Conservation (phyloP, 225 moss, liverwort and hornwort species). For the Polytrichum formosum region DNA sequence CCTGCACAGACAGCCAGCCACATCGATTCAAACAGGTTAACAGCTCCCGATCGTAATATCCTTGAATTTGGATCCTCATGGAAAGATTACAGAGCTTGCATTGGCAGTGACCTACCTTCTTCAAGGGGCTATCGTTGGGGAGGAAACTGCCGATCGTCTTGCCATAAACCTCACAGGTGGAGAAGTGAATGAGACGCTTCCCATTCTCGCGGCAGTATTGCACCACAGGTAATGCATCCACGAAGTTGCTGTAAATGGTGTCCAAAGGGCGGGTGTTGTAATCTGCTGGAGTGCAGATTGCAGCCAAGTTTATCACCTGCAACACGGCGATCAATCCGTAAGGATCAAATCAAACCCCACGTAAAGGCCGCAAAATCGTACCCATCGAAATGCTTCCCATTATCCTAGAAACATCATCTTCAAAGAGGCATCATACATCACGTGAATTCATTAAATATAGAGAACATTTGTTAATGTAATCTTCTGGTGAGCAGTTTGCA, state of each 20-base stretch:
- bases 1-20: slow-evolving; percentile 4
- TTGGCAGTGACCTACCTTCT: slow-evolving; percentile 4
- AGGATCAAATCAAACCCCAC: no score
- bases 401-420: no score
- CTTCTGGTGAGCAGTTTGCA: no score
- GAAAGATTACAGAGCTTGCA: background rate
- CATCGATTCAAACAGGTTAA: no score
- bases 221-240: slow-evolving; percentile 35
- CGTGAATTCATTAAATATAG: no score
- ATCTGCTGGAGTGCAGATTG: slow-evolving; percentile 40
- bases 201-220: slow-evolving; percentile 23
- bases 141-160: slow-evolving; percentile 37
- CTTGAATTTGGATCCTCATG: no score
- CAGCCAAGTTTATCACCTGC: slow-evolving; percentile 38
- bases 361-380: no score
- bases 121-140: slow-evolving; percentile 24
- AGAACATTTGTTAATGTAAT: no score
- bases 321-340: no score
- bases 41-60: background rate
- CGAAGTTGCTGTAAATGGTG: slow-evolving; percentile 39
- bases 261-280: slow-evolving; percentile 36
- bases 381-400: no score
- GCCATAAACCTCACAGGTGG: slow-evolving; percentile 37
- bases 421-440: no score
- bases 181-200: slow-evolving; percentile 37